A percentile compares a stretch with the other conserved stretches of the same genome.
Evolutionary conservation across 1,284 basidiomycete genomes (phyloP).

Genomic region (Cerioporus squamosus): DNA sequence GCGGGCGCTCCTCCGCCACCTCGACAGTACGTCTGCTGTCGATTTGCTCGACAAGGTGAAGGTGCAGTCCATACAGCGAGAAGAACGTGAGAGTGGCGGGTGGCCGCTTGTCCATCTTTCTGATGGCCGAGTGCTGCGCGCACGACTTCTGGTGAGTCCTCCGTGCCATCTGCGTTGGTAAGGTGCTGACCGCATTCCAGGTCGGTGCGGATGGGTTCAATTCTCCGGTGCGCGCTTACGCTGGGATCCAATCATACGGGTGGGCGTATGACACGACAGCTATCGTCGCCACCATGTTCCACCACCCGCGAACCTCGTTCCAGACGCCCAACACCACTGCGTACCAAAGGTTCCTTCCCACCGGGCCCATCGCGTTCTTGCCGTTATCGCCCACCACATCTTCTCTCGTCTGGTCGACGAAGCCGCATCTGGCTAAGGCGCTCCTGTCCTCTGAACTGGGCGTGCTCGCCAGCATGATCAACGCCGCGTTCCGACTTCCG

Average conservation of each 20-base stretch:
- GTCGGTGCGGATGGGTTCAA: conserved; percentile 96
- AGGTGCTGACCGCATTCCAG: conserved; percentile 40
- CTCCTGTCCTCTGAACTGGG: conserved; percentile 71
- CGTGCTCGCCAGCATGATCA: conserved; percentile 80
- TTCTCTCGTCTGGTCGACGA: conserved; percentile 96
- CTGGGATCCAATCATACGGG: conserved; percentile 87
- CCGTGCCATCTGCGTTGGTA: background rate
- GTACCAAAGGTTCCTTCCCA: conserved; percentile 95
- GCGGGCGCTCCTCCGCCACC: conserved; percentile 70
- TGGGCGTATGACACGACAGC: conserved; percentile 93
- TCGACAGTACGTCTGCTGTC: conserved; percentile 49
- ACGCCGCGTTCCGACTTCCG: conserved; percentile 90
- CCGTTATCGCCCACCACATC: conserved; percentile 80
- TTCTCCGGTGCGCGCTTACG: conserved; percentile 90
- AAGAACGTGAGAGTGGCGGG: conserved; percentile 48
- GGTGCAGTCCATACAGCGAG: conserved; percentile 63
- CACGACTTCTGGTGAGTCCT: conserved; percentile 69
- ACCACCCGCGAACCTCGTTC: conserved; percentile 62
- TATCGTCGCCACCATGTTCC: conserved; percentile 87
- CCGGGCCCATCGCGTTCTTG: conserved; percentile 94
- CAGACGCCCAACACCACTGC: conserved; percentile 78
- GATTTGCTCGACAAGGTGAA: conserved; percentile 69
- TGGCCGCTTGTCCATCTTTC: conserved; percentile 82
- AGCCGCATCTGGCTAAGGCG: conserved; percentile 75
- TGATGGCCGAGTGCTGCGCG: conserved; percentile 62